Conservation (phyloP, 1,284 basidiomycete genomes). For the Moesziomyces antarcticus region DNA sequence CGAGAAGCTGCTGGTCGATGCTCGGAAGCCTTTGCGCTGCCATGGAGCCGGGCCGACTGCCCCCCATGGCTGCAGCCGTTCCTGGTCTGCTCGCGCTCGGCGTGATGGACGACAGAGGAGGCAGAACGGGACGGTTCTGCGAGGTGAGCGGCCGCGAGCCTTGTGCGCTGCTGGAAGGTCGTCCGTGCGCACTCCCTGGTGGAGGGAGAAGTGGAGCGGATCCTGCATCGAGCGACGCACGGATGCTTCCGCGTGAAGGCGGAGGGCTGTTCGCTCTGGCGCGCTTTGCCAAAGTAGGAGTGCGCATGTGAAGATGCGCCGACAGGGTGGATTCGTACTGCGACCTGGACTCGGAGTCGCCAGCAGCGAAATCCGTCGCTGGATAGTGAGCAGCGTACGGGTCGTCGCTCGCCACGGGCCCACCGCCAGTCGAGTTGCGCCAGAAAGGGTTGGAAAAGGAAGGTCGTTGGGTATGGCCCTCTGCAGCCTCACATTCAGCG, state of each 20-base stretch:
- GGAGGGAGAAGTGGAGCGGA: constrained; percentile 30
- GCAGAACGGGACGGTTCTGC: constrained; percentile 53
- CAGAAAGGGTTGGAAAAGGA: constrained; percentile 47
- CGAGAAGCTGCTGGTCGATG: constrained; percentile 49
- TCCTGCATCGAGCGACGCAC: constrained; percentile 37
- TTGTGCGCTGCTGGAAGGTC: constrained; percentile 41
- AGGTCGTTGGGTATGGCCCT: constrained; percentile 5
- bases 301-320: constrained; percentile 56
- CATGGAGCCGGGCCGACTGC: constrained; percentile 28
- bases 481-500: constrained; percentile 6
- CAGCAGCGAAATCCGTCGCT: constrained; percentile 4
- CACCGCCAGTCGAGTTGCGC: constrained; percentile 15
- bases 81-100: constrained; percentile 52
- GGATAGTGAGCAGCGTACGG: constrained; percentile 13
- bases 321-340: constrained; percentile 55
- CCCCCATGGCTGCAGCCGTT: constrained; percentile 38
- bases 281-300: constrained; percentile 40
- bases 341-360: constrained; percentile 22
- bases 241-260: constrained; percentile 37
- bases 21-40: constrained; percentile 39
- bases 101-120: constrained; percentile 53
- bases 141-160: constrained; percentile 38
- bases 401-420: constrained; percentile 12
- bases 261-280: constrained; percentile 39
- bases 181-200: constrained; percentile 49